These are phyloP conservation scores for Cubamyces lactineus DNA, from an alignment of 768 basidiomycete species.

Conservation along the genomic window DNA sequence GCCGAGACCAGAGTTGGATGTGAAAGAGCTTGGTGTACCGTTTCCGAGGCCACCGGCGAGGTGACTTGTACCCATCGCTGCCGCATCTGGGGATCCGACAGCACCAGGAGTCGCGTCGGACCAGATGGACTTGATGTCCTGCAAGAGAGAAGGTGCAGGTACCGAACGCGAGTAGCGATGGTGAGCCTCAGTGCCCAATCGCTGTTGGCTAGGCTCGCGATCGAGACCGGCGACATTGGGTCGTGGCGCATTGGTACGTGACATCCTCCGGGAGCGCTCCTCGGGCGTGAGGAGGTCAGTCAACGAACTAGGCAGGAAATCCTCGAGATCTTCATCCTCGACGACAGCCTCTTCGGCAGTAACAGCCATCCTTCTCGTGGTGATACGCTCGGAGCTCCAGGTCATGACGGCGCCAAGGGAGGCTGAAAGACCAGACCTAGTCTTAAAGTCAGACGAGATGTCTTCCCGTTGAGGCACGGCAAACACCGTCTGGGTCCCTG, in stretches of 20 bases:
- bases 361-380: conserved; percentile 18
- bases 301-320: conserved; percentile 86
- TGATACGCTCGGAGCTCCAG: conserved; percentile 37
- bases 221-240: conserved; percentile 27
- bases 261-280: conserved; percentile 82
- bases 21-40: conserved; percentile 58
- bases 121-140: conserved; percentile 84
- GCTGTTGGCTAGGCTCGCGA: conserved; percentile 29
- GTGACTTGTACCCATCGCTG: conserved; percentile 18
- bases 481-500: conserved; percentile 64
- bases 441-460: conserved; percentile 39
- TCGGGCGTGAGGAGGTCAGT: conserved; percentile 89
- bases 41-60: conserved; percentile 36
- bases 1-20: conserved; percentile 46
- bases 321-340: conserved; percentile 82
- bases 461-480: conserved; percentile 39
- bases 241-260: conserved; percentile 60
- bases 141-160: conserved; percentile 73
- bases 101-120: conserved; percentile 47
- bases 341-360: conserved; percentile 44
- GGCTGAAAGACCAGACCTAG: conserved; percentile 57
- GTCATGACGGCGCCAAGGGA: conserved; percentile 64
- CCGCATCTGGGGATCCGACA: conserved; percentile 43
- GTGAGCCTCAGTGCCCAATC: conserved; percentile 38
- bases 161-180: conserved; percentile 86